phyloP scores from a whole-genome alignment of 371 early-diverging fungal genomes.

The Mucor circinelloides region DNA sequence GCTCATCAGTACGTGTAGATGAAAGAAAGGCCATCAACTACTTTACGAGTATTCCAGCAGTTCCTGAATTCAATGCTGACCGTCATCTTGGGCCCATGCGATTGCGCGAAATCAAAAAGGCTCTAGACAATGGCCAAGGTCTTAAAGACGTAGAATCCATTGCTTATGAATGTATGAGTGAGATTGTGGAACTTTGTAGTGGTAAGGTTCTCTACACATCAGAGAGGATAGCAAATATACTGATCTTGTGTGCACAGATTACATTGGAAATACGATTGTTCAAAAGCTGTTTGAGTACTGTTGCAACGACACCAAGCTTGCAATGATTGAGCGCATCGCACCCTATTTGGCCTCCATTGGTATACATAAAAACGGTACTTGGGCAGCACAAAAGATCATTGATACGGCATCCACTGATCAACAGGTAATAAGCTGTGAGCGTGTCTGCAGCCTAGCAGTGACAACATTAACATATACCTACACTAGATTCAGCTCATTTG shows the following conservation, averaged over 20 bases:
- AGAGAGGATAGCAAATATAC: no score
- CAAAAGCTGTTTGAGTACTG: constrained; percentile 81
- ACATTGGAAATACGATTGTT: constrained; percentile 87
- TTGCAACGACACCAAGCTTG: constrained; percentile 50
- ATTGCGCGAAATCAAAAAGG: constrained; percentile 86
- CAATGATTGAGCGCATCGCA: constrained; percentile 56
- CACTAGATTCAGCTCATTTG: constrained; percentile 26
- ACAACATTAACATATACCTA: constrained; percentile 47
- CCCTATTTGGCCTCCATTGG: constrained; percentile 82
- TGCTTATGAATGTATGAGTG: constrained; percentile 67
- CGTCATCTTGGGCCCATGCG: constrained; percentile 78
- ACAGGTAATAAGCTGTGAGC: constrained; percentile 43
- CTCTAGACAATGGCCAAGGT: constrained; percentile 67
- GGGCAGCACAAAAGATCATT: constrained; percentile 91
- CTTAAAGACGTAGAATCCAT: constrained; percentile 61
- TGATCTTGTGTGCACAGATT: constrained; percentile 53
- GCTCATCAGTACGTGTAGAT: constrained; percentile 4
- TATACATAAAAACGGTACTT: constrained; percentile 93
- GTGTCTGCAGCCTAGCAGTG: no score
- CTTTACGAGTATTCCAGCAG: constrained; percentile 66
- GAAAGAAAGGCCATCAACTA: constrained; percentile 48
- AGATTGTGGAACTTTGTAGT: constrained; percentile 49
- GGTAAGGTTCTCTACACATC: no score
- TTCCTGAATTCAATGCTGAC: constrained; percentile 70
- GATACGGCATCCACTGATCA: constrained; percentile 60